phyloP scores from a whole-genome alignment of 192 early-diverging fungal genomes.

The Gaertneriomyces sp. region DNA sequence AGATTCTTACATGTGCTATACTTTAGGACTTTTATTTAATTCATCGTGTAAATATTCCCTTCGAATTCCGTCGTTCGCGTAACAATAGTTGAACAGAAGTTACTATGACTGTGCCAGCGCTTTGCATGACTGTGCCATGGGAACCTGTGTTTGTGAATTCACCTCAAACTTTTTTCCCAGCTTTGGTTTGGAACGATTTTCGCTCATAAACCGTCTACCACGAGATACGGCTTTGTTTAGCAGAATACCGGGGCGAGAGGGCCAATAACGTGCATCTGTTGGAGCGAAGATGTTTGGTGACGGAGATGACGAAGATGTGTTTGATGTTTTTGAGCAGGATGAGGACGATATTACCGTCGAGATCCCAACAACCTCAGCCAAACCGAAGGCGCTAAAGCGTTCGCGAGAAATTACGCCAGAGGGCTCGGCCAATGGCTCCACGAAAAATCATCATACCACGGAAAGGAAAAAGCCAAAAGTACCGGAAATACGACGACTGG shows the following conservation, averaged over 20 bases:
- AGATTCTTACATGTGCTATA: no score
- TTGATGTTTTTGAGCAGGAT: constrained; percentile 25
- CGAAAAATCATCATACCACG: not conserved
- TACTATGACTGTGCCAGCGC: not conserved
- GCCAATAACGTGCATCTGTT: no score
- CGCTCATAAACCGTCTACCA: not conserved
- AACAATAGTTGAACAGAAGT: not conserved
- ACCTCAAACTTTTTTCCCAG: no score
- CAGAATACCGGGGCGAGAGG: not conserved
- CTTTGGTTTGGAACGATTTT: no score
- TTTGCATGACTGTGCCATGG: no score
- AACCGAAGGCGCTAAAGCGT: constrained; percentile 4
- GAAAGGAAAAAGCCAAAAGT: constrained; percentile 5
- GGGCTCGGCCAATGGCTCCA: not conserved
- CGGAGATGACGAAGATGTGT: constrained; percentile 20
- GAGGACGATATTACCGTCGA: constrained; percentile 12
- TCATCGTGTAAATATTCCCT: no score
- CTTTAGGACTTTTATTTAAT: no score
- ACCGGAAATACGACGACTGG: not conserved
- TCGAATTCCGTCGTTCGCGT: no score
- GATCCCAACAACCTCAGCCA: constrained; percentile 7
- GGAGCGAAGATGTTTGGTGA: no score
- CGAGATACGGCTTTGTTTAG: not conserved
- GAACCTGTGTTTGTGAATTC: no score
- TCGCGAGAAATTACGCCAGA: not conserved